Evolutionary conservation across 2,329 filamentous ascomycete genomes (phyloP).

Genomic region (Aspergillus intermedius): DNA sequence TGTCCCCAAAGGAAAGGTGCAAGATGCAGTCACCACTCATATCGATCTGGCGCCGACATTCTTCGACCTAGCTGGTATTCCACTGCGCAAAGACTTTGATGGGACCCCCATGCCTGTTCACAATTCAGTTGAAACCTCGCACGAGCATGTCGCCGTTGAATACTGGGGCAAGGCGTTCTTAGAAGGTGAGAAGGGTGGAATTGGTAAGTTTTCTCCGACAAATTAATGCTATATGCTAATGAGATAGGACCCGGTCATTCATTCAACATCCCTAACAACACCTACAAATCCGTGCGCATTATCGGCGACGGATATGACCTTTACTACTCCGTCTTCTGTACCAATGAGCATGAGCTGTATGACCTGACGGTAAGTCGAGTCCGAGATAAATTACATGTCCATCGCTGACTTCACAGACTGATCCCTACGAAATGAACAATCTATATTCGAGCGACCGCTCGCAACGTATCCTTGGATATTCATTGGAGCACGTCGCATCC

Average conservation of each 20-base stretch:
- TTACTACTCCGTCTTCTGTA: constrained; percentile 39
- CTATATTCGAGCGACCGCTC: constrained; percentile 12
- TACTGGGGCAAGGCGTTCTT: constrained; percentile 44
- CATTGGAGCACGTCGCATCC: constrained; percentile 10
- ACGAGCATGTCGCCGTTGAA: constrained; percentile 55
- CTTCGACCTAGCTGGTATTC: constrained; percentile 38
- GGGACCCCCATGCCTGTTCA: constrained; percentile 46
- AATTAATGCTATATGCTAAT: not conserved
- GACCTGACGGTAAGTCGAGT: constrained; percentile 24
- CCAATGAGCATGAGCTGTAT: constrained; percentile 36
- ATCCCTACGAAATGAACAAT: constrained; percentile 33
- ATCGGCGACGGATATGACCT: constrained; percentile 31
- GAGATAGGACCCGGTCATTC: constrained; percentile 13
- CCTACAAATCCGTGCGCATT: constrained; percentile 35
- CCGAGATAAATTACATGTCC: not conserved
- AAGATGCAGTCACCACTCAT: constrained; percentile 52
- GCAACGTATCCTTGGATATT: not conserved
- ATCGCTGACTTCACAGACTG: constrained; percentile 17
- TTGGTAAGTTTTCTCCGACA: constrained; percentile 16
- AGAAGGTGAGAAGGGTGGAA: constrained; percentile 23
- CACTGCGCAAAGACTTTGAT: constrained; percentile 49
- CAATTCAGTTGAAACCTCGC: constrained; percentile 21
- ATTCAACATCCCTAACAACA: constrained; percentile 25
- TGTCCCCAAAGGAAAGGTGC: constrained; percentile 37
- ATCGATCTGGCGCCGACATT: constrained; percentile 60